Evolutionary conservation across 202 grass and related monocot genomes (phyloP).

Genomic region (Brachypodium distachyon): DNA sequence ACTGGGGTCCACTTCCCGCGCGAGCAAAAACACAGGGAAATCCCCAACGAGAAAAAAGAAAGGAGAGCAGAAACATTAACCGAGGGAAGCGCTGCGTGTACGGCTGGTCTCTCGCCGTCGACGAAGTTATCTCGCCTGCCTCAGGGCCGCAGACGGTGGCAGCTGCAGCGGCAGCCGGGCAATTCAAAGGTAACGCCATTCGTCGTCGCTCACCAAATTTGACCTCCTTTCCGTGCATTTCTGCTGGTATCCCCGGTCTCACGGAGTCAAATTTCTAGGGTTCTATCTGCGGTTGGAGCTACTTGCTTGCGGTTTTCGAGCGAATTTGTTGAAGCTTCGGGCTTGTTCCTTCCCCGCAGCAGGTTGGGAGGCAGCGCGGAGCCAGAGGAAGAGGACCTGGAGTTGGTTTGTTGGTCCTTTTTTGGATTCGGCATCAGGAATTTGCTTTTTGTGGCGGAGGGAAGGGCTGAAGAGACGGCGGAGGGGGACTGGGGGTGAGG

Average conservation of each 20-base stretch:
- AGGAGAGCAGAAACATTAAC: not conserved
- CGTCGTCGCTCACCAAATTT: not conserved
- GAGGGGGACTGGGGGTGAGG: constrained; percentile 5
- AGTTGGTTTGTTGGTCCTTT: constrained; percentile 1
- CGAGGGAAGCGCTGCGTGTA: not conserved
- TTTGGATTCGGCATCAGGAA: too few relatives aligned
- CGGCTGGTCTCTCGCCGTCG: not conserved
- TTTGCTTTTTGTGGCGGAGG: not conserved
- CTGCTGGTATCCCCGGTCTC: not conserved
- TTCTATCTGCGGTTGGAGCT: constrained; percentile 1
- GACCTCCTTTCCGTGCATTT: not conserved
- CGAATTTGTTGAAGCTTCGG: not conserved
- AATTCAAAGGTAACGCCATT: not conserved
- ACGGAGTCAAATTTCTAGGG: constrained; percentile 9
- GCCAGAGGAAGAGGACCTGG: not conserved
- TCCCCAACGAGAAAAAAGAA: not conserved
- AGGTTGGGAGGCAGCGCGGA: not conserved
- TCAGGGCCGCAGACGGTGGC: not conserved
- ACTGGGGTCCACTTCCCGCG: not conserved
- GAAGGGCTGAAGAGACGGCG: not conserved
- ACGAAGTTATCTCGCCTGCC: not conserved
- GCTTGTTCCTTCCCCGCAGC: not conserved
- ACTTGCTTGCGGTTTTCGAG: not conserved
- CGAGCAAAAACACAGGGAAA: not conserved
- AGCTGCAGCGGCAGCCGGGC: not conserved